Percentiles rank a stretch among this genome's conserved stretches.
Evolutionary conservation across 139 green algal species (phyloP).

Genomic region (Chlorokybus atmophyticus): DNA sequence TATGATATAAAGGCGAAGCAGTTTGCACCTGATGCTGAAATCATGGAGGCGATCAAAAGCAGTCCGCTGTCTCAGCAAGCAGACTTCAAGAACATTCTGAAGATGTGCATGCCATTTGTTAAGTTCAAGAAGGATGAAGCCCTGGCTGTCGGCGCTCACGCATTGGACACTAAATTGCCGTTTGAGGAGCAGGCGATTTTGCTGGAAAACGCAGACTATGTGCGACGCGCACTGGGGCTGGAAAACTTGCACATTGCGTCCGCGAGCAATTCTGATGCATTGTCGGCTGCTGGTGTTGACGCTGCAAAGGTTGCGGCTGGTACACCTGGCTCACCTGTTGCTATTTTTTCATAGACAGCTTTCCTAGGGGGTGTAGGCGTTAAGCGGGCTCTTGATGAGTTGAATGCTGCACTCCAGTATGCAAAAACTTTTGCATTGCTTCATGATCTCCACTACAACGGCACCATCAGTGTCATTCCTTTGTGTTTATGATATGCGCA

Average conservation of each 20-base stretch:
- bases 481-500: too few species aligned
- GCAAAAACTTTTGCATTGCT: too few species aligned
- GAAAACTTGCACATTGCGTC: conserved; percentile 4
- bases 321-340: conserved; percentile 1
- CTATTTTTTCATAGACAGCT: not conserved
- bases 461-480: too few species aligned
- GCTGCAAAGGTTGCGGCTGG: not conserved
- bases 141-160: conserved; percentile 31
- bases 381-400: too few species aligned
- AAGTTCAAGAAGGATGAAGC: conserved; percentile 78
- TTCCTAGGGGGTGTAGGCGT: too few species aligned
- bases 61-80: conserved; percentile 11
- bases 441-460: too few species aligned
- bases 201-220: conserved; percentile 12
- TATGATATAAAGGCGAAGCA: conserved; percentile 26
- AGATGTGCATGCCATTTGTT: conserved; percentile 76
- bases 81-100: conserved; percentile 59
- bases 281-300: not conserved
- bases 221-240: conserved; percentile 8
- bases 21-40: conserved; percentile 35
- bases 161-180: conserved; percentile 14
- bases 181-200: conserved; percentile 20
- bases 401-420: too few species aligned
- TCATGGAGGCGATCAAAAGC: conserved; percentile 38
- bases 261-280: conserved; percentile 4